A percentile compares a stretch with the other conserved stretches of the same genome.
These are phyloP conservation scores for Pistacia integerrima DNA, from an alignment of 345 rosid genomes.

Conservation along the genomic window DNA sequence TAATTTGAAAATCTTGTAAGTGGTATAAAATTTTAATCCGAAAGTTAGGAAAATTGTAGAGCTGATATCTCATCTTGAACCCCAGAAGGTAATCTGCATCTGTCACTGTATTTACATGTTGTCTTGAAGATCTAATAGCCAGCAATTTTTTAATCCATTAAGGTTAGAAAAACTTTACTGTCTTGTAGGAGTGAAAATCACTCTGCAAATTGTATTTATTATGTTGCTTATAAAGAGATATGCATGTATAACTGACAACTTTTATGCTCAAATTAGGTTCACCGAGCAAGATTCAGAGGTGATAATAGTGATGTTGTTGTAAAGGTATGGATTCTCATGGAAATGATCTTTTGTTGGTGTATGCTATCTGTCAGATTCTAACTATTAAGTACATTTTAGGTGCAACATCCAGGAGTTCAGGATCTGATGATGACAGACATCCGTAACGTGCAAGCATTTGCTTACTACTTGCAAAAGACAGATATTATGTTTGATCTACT, in stretches of 20 bases:
- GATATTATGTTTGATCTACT: conserved; percentile 85
- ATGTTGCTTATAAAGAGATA: background rate
- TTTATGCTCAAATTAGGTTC: conserved; percentile 57
- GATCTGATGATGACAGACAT: conserved; percentile 96
- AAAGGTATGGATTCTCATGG: conserved; percentile 56
- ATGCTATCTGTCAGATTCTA: conserved; percentile 18
- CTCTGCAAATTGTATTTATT: background rate
- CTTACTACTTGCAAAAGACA: conserved; percentile 85
- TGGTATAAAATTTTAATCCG: background rate
- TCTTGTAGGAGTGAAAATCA: background rate
- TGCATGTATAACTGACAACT: conserved; percentile 1
- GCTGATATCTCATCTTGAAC: background rate
- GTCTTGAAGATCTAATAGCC: background rate
- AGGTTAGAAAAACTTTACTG: background rate
- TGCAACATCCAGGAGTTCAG: conserved; percentile 93
- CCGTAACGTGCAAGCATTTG: conserved; percentile 86
- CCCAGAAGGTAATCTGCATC: background rate
- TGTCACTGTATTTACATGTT: background rate
- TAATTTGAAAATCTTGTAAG: background rate
- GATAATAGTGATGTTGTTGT: conserved; percentile 73
- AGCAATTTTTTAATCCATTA: background rate
- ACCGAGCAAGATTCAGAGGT: conserved; percentile 80
- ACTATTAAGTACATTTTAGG: conserved; percentile 45
- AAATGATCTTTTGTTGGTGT: conserved; percentile 18
- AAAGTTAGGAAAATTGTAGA: background rate